phyloP scores from a whole-genome alignment of 2,329 filamentous ascomycete species.

The Pseudogymnoascus verrucosus region DNA sequence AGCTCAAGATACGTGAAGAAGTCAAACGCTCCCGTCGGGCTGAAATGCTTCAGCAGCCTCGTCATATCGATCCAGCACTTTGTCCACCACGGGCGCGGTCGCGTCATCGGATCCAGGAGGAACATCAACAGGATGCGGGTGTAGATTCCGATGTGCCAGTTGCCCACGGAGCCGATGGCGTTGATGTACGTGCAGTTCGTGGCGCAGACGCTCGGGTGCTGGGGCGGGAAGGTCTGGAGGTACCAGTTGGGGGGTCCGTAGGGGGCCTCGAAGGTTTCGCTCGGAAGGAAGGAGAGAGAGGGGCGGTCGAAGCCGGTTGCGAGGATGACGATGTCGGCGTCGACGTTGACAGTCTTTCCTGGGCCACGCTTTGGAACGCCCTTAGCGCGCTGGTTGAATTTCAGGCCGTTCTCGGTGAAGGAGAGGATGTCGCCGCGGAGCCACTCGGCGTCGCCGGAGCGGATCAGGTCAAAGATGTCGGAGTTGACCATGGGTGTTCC shows the following conservation, averaged over 20 bases:
- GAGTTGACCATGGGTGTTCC: slow-evolving; percentile 85
- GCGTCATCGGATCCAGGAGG: slow-evolving; percentile 66
- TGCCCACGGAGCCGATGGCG: slow-evolving; percentile 73
- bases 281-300: slow-evolving; percentile 63
- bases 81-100: slow-evolving; percentile 68
- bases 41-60: slow-evolving; percentile 56
- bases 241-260: slow-evolving; percentile 84
- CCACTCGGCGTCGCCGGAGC: slow-evolving; percentile 66
- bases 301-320: slow-evolving; percentile 77
- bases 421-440: slow-evolving; percentile 69
- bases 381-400: slow-evolving; percentile 62
- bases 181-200: slow-evolving; percentile 81
- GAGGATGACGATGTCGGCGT: slow-evolving; percentile 72
- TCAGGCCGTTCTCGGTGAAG: slow-evolving; percentile 55
- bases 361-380: slow-evolving; percentile 71
- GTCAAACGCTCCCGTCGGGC: slow-evolving; percentile 71
- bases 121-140: slow-evolving; percentile 83
- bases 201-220: slow-evolving; percentile 63
- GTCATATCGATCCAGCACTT: slow-evolving; percentile 83
- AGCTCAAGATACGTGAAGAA: slow-evolving; percentile 86
- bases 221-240: slow-evolving; percentile 73
- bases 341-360: slow-evolving; percentile 55
- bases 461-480: slow-evolving; percentile 68
- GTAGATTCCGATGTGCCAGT: slow-evolving; percentile 87
- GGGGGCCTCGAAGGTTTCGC: slow-evolving; percentile 62